A percentile compares a stretch with the other conserved stretches of the same genome.
Evolutionary conservation across 139 green algal genomes (phyloP).

Genomic region (Chlamydomonas schloesseri): DNA sequence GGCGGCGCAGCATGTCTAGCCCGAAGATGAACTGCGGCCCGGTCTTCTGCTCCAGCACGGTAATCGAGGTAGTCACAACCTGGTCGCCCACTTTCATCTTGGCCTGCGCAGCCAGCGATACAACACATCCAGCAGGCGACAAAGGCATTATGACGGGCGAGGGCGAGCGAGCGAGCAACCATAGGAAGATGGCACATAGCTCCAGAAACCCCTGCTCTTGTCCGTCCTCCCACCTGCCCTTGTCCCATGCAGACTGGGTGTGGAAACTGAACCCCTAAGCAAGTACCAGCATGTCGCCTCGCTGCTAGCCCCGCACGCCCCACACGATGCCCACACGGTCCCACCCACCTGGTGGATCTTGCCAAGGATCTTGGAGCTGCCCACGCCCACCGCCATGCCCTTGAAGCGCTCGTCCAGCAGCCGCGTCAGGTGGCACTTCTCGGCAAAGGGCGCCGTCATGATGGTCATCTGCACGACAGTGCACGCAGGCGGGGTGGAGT

Average conservation of each 20-base stretch:
- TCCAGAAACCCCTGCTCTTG: no score
- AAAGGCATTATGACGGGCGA: no score
- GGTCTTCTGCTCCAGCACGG: slow-evolving; percentile 90
- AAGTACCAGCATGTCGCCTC: no score
- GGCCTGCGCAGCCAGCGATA: no score
- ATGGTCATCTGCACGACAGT: not conserved
- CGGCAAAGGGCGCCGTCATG: slow-evolving; percentile 64
- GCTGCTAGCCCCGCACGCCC: no score
- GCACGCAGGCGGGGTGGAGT: slow-evolving; percentile 25
- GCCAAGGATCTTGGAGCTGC: slow-evolving; percentile 89
- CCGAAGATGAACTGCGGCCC: slow-evolving; percentile 95
- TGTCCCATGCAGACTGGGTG: no score
- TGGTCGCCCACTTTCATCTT: slow-evolving; percentile 81
- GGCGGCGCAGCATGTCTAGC: slow-evolving; percentile 93
- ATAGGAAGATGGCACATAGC: no score
- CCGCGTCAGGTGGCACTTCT: slow-evolving; percentile 83
- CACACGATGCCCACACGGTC: no score
- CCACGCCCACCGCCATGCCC: slow-evolving; percentile 92
- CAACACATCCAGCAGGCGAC: not conserved
- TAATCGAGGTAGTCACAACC: slow-evolving; percentile 88
- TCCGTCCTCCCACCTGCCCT: no score
- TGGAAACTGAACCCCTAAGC: no score
- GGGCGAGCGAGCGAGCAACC: no score
- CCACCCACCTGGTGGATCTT: slow-evolving; percentile 80
- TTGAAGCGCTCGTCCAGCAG: slow-evolving; percentile 93